A percentile compares a stretch with the other conserved stretches of the same genome.
These are phyloP conservation scores for Verticillium dahliae DNA, from an alignment of 2,329 filamentous ascomycete species.

Conservation along the genomic window DNA sequence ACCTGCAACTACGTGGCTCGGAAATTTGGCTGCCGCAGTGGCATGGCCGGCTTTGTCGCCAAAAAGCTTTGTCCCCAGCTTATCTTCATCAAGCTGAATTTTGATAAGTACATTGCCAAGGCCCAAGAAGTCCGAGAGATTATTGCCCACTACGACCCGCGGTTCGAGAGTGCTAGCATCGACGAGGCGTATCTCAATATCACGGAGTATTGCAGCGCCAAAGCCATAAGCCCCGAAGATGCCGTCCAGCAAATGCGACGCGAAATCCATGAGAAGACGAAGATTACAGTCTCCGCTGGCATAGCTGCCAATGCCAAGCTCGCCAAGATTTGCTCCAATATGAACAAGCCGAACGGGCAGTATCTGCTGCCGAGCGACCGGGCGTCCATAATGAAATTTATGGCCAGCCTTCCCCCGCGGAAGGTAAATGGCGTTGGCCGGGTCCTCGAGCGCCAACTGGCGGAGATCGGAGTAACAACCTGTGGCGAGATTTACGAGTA, in stretches of 20 bases:
- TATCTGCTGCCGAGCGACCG: constrained; percentile 70
- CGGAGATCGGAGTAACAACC: constrained; percentile 78
- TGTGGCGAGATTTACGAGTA: constrained; percentile 82
- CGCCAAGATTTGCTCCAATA: constrained; percentile 91
- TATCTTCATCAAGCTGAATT: constrained; percentile 76
- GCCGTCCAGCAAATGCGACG: constrained; percentile 71
- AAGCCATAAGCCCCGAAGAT: constrained; percentile 62
- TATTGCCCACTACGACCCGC: constrained; percentile 77
- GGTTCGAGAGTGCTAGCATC: constrained; percentile 89
- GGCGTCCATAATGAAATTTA: constrained; percentile 73
- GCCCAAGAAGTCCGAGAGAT: constrained; percentile 81
- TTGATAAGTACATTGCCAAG: constrained; percentile 85
- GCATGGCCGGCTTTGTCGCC: constrained; percentile 94
- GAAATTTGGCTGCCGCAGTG: constrained; percentile 83
- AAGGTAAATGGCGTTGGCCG: constrained; percentile 95
- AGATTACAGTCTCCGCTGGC: constrained; percentile 86
- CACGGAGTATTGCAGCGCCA: constrained; percentile 71
- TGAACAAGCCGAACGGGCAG: constrained; percentile 95
- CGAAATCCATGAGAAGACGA: constrained; percentile 68
- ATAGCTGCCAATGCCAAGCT: constrained; percentile 91
- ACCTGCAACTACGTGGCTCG: constrained; percentile 83
- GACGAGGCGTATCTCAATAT: constrained; percentile 97
- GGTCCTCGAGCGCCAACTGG: constrained; percentile 85
- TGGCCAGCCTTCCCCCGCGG: constrained; percentile 73
- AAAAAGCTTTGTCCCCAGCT: constrained; percentile 88